phyloP scores from a whole-genome alignment of 768 basidiomycete species.

The Macrolepiota fuliginosa region DNA sequence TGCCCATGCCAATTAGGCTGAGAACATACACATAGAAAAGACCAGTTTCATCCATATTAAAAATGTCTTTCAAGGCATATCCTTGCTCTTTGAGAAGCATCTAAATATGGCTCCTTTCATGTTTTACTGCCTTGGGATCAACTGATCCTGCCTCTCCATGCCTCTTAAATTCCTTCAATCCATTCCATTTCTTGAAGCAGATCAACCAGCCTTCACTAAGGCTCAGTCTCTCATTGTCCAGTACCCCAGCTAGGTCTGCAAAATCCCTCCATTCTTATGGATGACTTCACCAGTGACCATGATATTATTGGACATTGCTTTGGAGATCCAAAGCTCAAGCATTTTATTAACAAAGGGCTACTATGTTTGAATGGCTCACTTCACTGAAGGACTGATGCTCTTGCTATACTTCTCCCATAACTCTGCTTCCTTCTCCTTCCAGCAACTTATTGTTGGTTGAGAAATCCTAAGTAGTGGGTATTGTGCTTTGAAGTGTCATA shows the following conservation, averaged over 20 bases:
- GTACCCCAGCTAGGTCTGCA: constrained; percentile 28
- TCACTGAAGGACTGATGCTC: background rate
- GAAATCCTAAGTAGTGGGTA: background rate
- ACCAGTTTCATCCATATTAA: constrained; percentile 30
- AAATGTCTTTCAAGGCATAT: constrained; percentile 26
- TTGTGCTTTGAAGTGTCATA: constrained; percentile 8
- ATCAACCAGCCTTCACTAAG: constrained; percentile 35
- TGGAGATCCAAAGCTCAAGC: constrained; percentile 33
- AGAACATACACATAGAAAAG: constrained; percentile 26
- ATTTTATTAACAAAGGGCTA: constrained; percentile 32
- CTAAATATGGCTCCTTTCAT: constrained; percentile 22
- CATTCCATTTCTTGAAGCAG: constrained; percentile 21
- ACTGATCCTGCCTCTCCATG: constrained; percentile 35
- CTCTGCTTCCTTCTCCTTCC: background rate
- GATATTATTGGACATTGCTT: constrained; percentile 30
- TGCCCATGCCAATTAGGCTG: background rate
- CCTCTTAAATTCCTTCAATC: constrained; percentile 23
- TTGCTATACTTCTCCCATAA: background rate
- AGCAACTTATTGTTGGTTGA: background rate
- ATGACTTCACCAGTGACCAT: constrained; percentile 33
- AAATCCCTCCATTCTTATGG: constrained; percentile 29
- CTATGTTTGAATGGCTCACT: constrained; percentile 23
- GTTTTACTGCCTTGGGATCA: constrained; percentile 18
- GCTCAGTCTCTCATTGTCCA: constrained; percentile 27
- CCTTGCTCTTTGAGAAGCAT: constrained; percentile 22